Evolutionary conservation across 192 early-diverging fungal genomes (phyloP).

Genomic region (Coemansia sp.): DNA sequence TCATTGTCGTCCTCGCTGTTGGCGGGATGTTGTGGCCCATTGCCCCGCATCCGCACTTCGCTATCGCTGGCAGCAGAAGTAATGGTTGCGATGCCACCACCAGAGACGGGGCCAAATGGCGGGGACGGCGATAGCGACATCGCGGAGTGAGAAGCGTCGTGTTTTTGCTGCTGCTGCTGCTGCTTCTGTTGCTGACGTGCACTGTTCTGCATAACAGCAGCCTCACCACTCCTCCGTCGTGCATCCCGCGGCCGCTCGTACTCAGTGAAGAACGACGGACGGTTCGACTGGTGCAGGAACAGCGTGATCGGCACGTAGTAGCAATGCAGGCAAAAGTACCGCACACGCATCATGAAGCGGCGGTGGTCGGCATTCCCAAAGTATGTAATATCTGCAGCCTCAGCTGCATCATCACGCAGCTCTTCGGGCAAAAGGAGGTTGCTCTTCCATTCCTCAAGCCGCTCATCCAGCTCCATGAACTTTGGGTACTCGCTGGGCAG

Average conservation of each 20-base stretch:
- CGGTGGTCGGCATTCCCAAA: slow-evolving; percentile 54
- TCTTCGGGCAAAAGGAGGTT: slow-evolving; percentile 47
- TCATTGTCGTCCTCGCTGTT: neutral
- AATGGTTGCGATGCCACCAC: neutral
- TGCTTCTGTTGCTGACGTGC: too few relatives aligned
- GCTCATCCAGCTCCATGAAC: slow-evolving; percentile 41
- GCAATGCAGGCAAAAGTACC: slow-evolving; percentile 54
- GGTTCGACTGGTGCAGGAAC: slow-evolving; percentile 52
- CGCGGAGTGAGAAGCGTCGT: neutral
- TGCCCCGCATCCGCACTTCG: too few relatives aligned
- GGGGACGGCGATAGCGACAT: neutral
- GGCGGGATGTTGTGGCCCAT: neutral
- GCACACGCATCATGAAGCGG: slow-evolving; percentile 56
- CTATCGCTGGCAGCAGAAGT: neutral
- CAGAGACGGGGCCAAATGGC: neutral
- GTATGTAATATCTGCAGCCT: slow-evolving; percentile 44
- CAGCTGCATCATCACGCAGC: slow-evolving; percentile 46
- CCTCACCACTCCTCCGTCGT: slow-evolving; percentile 9
- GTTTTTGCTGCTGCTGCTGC: neutral
- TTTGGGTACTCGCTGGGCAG: slow-evolving; percentile 42
- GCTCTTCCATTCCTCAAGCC: slow-evolving; percentile 45
- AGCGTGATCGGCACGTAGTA: slow-evolving; percentile 53
- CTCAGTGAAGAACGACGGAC: slow-evolving; percentile 53
- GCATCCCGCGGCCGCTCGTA: slow-evolving; percentile 48
- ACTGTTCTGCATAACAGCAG: too few relatives aligned